Base-by-base conservation (phyloP, 805 yeast genomes). In the Yarrowia divulgata region DNA sequence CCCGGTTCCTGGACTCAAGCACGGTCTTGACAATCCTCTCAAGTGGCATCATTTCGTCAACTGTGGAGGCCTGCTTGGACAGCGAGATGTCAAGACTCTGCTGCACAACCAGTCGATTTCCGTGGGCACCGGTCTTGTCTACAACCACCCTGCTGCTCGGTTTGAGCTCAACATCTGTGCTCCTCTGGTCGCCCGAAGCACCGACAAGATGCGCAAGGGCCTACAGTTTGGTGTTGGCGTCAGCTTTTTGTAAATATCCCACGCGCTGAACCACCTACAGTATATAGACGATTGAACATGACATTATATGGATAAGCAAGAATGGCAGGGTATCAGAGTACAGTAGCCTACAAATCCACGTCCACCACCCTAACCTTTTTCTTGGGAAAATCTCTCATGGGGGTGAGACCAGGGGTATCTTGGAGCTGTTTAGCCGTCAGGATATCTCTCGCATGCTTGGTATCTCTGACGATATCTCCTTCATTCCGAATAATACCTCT, bases 191-290 rank as follows among this genome's bases (percentile, higher is more conserved):
- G 82, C 84, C 0, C 84, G 85, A 70, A 77, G 79, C 6, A 78
- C 80, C 49, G 91, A 87, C 73, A 77, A 81, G 5, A 74, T 82
- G 13, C 81, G 89, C 73, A 88, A 88, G 71, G 93, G 93, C 0
- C 77, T 90, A 39, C 90, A 87, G 74, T 86, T 86, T 72, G 91
- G 91, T 34, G 81, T 87, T 49, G 91, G 91, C 0, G 73, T 87
- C 67, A 83, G 86, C 37, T 87, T 87, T 74, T 75, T 87, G 79
- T 88, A 78, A 75, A 19, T 13, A 46, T 2, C 13, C 10, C 6
- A 19, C 19, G 29, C 29, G 29, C 29, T 23, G 29, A 23, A 23
- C 50, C 19, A 16, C n/a, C 43, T 5, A 10, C n/a, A 23, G 29
- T 12, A n/a, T 18, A 39, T 49, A 32, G 54, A 34, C 35, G 57